Percentiles rank a stretch among this genome's conserved stretches.
These are phyloP conservation scores for Gamsiella multidivaricata DNA, from an alignment of 192 early-diverging fungal species.

Conservation along the genomic window DNA sequence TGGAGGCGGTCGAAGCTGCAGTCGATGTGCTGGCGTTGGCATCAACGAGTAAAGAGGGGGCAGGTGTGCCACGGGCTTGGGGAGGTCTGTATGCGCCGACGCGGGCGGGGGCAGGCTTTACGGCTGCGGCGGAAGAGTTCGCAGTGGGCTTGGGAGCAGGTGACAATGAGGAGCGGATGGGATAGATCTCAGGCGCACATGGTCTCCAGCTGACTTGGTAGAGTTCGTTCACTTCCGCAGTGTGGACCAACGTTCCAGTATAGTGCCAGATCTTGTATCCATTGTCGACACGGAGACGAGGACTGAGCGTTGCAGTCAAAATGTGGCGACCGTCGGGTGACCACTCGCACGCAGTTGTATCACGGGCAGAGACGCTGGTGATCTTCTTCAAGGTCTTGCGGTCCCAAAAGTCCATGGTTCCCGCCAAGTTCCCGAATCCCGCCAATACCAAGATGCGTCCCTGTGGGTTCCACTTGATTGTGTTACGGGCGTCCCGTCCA, in stretches of 20 bases:
- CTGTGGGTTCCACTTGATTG: constrained; percentile 88
- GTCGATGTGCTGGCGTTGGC: constrained; percentile 20
- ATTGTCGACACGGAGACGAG: constrained; percentile 96
- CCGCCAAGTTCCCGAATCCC: constrained; percentile 97
- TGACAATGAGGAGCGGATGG: constrained; percentile 81
- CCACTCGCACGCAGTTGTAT: constrained; percentile 91
- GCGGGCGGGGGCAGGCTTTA: constrained; percentile 56
- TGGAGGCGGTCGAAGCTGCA: constrained; percentile 4
- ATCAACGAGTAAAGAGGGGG: constrained; percentile 54
- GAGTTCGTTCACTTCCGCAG: constrained; percentile 84
- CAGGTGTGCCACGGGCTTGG: constrained; percentile 66
- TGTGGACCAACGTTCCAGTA: constrained; percentile 83
- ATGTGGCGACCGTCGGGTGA: constrained; percentile 92
- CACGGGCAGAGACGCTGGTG: constrained; percentile 80
- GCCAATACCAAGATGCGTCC: constrained; percentile 82
- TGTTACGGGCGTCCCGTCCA: constrained; percentile 89
- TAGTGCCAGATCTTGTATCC: constrained; percentile 98
- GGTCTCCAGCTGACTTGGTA: constrained; percentile 84
- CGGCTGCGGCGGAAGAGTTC: constrained; percentile 58
- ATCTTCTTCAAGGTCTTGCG: constrained; percentile 87
- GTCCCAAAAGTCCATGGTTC: constrained; percentile 96
- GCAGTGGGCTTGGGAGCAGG: constrained; percentile 73
- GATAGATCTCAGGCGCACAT: constrained; percentile 70
- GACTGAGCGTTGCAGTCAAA: constrained; percentile 92
- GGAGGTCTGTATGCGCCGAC: constrained; percentile 80